Evolutionary conservation across 768 basidiomycete species (phyloP), one percentile per base, ranked within the genome.

Genomic region (Agrocybe pediades): DNA sequence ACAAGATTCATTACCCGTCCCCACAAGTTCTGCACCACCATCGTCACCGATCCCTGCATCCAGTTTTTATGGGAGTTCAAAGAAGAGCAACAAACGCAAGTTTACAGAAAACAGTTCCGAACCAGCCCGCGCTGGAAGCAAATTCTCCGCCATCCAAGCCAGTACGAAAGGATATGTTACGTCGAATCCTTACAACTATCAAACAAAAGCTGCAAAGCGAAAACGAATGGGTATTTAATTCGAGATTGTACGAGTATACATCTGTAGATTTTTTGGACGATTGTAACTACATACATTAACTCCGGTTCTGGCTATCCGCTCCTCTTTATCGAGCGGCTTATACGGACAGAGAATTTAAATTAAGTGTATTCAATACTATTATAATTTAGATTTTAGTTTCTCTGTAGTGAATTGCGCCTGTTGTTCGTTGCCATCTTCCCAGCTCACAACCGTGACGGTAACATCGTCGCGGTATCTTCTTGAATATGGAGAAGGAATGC

Each of bases 401-500:
- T 76, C 69, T 36, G 67, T 71, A 44, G 70, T 60, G 9, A 73
- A 58, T 51, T 76, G 64, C 1, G 74, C 71, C 27, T 65, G 61
- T 8, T 65, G 63, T 61, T 82, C 79, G n/a, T 75, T 74, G 16
- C 82, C 84, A 42, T 82, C 86, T 64, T 89, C 88, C 91, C 87
- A 94, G 83, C 86, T 91, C 21, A 91, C 79, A 27, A 91, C 90
- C 13, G 88, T 90, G 19, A 92, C 92, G 1, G 90, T 92, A 26
- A 88, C 79, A 67, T 95, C 93, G 63, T 95, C 93, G 41, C 93
- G 78, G 65, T 84, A 89, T 50, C 87, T 76, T 61, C 93, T 77
- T 23, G 92, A 85, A 58, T 82, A 70, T 15, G 91, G 90, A 5
- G 89, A 76, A n/a, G 92, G 90, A 41, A 95, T 93, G 68, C 91